Evolutionary conservation across 2,329 filamentous ascomycete genomes (phyloP).

Genomic region (Clonostachys byssicola): DNA sequence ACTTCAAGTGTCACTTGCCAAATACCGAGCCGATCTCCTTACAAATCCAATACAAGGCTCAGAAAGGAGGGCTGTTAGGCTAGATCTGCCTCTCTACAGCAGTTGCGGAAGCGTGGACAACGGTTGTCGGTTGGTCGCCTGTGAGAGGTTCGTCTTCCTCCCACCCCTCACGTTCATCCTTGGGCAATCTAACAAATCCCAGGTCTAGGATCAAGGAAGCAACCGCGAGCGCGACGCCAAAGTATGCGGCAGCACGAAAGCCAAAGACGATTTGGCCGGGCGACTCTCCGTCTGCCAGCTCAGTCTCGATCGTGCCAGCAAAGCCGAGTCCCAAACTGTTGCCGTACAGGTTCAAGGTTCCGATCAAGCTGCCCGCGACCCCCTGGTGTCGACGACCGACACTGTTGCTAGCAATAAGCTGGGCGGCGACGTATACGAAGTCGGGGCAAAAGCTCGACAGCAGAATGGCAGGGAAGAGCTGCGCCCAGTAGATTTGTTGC

Average conservation of each 20-base stretch:
- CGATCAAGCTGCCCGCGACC: slow-evolving; percentile 42
- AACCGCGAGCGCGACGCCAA: slow-evolving; percentile 27
- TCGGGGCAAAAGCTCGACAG: slow-evolving; percentile 35
- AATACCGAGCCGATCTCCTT: too few species aligned
- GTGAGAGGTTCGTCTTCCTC: slow-evolving; percentile 6
- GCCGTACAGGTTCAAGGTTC: slow-evolving; percentile 25
- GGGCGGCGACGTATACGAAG: slow-evolving; percentile 42
- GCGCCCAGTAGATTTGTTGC: slow-evolving; percentile 32
- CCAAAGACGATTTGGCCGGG: slow-evolving; percentile 14
- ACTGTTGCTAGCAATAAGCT: slow-evolving; percentile 49
- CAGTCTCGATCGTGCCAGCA: slow-evolving; percentile 24
- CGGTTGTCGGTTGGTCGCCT: not conserved
- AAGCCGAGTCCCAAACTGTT: slow-evolving; percentile 22
- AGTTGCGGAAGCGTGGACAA: not conserved
- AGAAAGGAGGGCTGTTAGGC: too few species aligned
- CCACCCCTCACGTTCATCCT: slow-evolving; percentile 30
- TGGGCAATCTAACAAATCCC: slow-evolving; percentile 30
- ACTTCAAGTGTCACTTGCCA: too few species aligned
- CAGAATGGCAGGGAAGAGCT: slow-evolving; percentile 30
- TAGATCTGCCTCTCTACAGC: not conserved
- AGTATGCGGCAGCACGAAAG: slow-evolving; percentile 32
- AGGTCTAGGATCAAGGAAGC: slow-evolving; percentile 24
- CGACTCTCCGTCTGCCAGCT: slow-evolving; percentile 6
- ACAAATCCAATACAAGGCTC: too few species aligned
- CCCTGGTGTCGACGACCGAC: slow-evolving; percentile 43